These are phyloP conservation scores for Sporothrix variecibatus DNA, from an alignment of 2,329 filamentous ascomycete species.

Conservation along the genomic window DNA sequence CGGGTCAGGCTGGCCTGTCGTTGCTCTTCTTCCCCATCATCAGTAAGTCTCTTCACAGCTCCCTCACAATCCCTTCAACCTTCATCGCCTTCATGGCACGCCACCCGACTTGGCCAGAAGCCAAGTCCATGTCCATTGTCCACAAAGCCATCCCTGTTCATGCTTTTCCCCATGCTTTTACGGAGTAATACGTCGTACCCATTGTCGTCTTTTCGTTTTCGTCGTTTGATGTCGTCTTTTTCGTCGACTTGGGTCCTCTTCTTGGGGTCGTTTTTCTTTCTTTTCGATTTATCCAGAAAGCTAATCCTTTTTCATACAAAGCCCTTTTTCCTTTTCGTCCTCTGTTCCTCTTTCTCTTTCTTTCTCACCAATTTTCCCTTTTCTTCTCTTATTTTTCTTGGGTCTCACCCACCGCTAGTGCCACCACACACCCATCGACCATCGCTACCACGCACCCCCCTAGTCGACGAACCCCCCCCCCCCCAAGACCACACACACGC, in stretches of 20 bases:
- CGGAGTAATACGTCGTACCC: too few species aligned
- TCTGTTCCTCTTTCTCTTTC: not conserved
- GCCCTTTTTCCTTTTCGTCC: too few species aligned
- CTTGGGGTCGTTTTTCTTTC: not conserved
- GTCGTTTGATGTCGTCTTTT: not conserved
- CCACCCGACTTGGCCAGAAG: not conserved
- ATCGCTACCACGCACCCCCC: not conserved
- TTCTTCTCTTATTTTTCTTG: not conserved
- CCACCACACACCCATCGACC: not conserved
- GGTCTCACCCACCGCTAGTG: not conserved
- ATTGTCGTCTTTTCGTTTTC: not conserved
- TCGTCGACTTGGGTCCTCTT: not conserved
- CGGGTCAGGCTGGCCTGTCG: not conserved
- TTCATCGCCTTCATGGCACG: not conserved
- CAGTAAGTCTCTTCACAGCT: not conserved
- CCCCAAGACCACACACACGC: not conserved
- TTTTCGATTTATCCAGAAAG: not conserved
- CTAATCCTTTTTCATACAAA: not conserved
- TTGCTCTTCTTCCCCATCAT: not conserved
- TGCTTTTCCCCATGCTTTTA: not conserved
- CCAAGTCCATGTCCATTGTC: not conserved
- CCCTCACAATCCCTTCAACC: not conserved
- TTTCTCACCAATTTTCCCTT: not conserved
- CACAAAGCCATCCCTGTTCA: not conserved
- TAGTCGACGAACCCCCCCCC: not conserved